phyloP scores from a whole-genome alignment of 2,329 filamentous ascomycete genomes.

The Fusarium albosuccineum region DNA sequence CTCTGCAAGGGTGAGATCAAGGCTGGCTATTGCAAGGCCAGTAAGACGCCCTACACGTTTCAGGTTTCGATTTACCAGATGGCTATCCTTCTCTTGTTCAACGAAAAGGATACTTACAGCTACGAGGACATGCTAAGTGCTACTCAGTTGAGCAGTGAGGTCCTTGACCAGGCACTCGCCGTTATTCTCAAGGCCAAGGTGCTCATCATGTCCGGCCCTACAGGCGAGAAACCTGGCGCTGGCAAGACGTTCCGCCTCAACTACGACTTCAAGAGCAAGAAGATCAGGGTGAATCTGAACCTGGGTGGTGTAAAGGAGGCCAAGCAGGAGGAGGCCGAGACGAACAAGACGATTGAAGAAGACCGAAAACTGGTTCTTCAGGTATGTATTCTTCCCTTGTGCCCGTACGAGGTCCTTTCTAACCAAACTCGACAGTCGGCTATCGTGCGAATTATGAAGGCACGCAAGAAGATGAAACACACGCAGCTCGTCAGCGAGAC shows the following conservation, averaged over 20 bases:
- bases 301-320: slow-evolving; percentile 94
- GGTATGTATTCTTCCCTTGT: slow-evolving; percentile 67
- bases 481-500: slow-evolving; percentile 93
- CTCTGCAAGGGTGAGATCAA: slow-evolving; percentile 97
- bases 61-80: slow-evolving; percentile 98
- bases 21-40: slow-evolving; percentile 89
- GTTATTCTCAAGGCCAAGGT: slow-evolving; percentile 96
- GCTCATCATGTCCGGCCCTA: slow-evolving; percentile 76
- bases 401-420: slow-evolving; percentile 25
- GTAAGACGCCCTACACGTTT: slow-evolving; percentile 94
- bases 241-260: slow-evolving; percentile 89
- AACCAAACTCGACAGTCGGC: slow-evolving; percentile 75
- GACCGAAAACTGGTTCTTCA: slow-evolving; percentile 96
- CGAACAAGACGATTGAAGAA: slow-evolving; percentile 99
- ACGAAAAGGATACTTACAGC: slow-evolving; percentile 85
- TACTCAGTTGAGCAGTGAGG: slow-evolving; percentile 84
- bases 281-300: slow-evolving; percentile 96
- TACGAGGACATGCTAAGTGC: slow-evolving; percentile 90
- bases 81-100: slow-evolving; percentile 94
- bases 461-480: slow-evolving; percentile 98
- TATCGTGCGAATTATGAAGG: slow-evolving; percentile 99
- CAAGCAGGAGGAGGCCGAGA: slow-evolving; percentile 96
- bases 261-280: slow-evolving; percentile 98
- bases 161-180: slow-evolving; percentile 85
- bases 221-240: slow-evolving; percentile 77